Percentiles rank a stretch among this genome's conserved stretches.
Evolutionary conservation across 495 filamentous ascomycete genomes (phyloP).

Genomic region (Aspergillus egyptiacus): DNA sequence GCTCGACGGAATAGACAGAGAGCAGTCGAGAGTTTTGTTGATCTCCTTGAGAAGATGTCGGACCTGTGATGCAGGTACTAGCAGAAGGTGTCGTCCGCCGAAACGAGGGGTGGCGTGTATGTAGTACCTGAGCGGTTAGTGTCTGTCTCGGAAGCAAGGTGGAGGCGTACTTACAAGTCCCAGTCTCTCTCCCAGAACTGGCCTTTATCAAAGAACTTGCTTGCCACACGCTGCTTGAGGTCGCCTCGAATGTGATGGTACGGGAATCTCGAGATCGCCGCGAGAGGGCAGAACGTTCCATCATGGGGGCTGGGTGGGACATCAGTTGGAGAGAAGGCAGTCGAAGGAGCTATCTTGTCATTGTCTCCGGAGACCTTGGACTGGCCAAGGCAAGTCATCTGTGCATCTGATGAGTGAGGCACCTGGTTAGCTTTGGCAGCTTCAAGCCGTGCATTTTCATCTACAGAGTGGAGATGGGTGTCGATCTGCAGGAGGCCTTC

Average conservation of each 20-base stretch:
- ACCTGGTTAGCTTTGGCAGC: not conserved
- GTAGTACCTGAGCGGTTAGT: slow-evolving; percentile 53
- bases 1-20: slow-evolving; percentile 46
- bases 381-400: not conserved
- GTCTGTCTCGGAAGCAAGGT: not conserved
- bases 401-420: not conserved
- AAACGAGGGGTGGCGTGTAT: slow-evolving; percentile 45
- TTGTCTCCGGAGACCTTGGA: not conserved
- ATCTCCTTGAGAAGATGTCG: slow-evolving; percentile 52
- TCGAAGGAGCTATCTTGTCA: not conserved
- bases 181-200: slow-evolving; percentile 57
- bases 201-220: slow-evolving; percentile 49
- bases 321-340: too few relatives aligned
- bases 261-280: slow-evolving; percentile 53
- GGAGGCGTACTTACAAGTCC: slow-evolving; percentile 62
- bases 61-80: slow-evolving; percentile 61
- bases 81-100: slow-evolving; percentile 47
- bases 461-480: slow-evolving; percentile 13
- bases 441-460: not conserved
- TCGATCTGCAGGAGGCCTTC: slow-evolving; percentile 17
- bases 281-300: slow-evolving; percentile 53
- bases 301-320: slow-evolving; percentile 4
- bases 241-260: slow-evolving; percentile 49
- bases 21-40: slow-evolving; percentile 44
- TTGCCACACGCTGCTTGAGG: slow-evolving; percentile 43